A percentile compares a stretch with the other conserved stretches of the same genome.
phyloP scores from a whole-genome alignment of 441 rosid genomes.

The Pelargonium myrrhifolium region DNA sequence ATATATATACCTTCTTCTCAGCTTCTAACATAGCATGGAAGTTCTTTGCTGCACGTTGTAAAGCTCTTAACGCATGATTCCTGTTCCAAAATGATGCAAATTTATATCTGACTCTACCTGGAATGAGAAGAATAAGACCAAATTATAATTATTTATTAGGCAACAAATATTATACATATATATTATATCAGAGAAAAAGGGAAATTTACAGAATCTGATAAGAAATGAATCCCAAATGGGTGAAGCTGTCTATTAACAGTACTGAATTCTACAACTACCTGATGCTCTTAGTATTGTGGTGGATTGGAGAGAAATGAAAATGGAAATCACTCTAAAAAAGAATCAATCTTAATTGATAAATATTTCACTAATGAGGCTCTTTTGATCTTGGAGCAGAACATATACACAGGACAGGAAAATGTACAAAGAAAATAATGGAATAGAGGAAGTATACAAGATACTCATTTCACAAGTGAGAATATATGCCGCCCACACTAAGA shows the following conservation, averaged over 20 bases:
- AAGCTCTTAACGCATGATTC: constrained; percentile 78
- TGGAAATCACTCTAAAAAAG: background rate
- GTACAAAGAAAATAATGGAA: background rate
- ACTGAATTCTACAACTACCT: too few relatives aligned
- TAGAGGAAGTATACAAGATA: background rate
- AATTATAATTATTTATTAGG: background rate
- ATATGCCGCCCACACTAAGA: background rate
- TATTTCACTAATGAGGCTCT: background rate
- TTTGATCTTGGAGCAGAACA: background rate
- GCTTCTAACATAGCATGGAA: constrained; percentile 70
- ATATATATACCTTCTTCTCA: constrained; percentile 63
- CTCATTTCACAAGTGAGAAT: background rate
- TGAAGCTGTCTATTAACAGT: too few relatives aligned
- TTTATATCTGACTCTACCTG: constrained; percentile 99
- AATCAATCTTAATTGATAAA: background rate
- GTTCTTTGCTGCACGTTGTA: constrained; percentile 69
- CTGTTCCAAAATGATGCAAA: constrained; percentile 99
- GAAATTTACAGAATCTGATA: too few relatives aligned
- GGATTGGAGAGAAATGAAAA: too few relatives aligned
- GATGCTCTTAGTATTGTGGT: too few relatives aligned
- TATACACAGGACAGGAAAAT: background rate
- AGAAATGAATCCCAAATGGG: too few relatives aligned
- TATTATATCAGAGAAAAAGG: too few relatives aligned
- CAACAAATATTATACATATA: too few relatives aligned
- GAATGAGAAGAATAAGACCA: constrained; percentile 20